These are phyloP conservation scores for Xylaria telfairii DNA, from an alignment of 495 filamentous ascomycete species.

Conservation along the genomic window DNA sequence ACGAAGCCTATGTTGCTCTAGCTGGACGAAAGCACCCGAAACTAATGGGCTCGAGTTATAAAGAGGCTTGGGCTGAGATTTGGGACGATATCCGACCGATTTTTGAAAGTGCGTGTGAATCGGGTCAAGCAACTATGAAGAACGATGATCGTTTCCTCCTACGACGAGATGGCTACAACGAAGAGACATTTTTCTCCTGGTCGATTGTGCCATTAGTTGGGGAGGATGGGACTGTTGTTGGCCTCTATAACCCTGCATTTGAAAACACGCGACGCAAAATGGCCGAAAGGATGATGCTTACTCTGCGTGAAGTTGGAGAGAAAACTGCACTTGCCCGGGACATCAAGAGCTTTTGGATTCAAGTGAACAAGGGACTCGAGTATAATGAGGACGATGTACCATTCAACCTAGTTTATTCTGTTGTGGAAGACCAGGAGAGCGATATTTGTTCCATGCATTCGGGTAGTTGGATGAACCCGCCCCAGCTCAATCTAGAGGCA, in stretches of 20 bases:
- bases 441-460: constrained; percentile 68
- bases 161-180: constrained; percentile 62
- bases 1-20: constrained; percentile 71
- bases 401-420: constrained; percentile 69
- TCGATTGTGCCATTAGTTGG: constrained; percentile 71
- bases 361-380: constrained; percentile 62
- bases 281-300: constrained; percentile 69
- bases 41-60: constrained; percentile 71
- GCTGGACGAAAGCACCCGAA: constrained; percentile 72
- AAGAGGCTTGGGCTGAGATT: constrained; percentile 69
- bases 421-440: constrained; percentile 64
- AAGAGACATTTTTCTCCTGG: constrained; percentile 76
- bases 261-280: constrained; percentile 71
- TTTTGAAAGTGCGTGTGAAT: constrained; percentile 61
- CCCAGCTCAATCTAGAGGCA: constrained; percentile 65
- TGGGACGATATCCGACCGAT: constrained; percentile 67
- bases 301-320: constrained; percentile 72
- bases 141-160: constrained; percentile 74
- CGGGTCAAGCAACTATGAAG: constrained; percentile 75
- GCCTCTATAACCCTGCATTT: constrained; percentile 72
- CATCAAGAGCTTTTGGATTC: constrained; percentile 66
- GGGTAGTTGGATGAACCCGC: constrained; percentile 58
- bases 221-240: constrained; percentile 63
- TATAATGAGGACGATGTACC: constrained; percentile 68
- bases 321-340: constrained; percentile 70